These are phyloP conservation scores for Suillus clintonianus DNA, from an alignment of 768 basidiomycete species.

Conservation along the genomic window DNA sequence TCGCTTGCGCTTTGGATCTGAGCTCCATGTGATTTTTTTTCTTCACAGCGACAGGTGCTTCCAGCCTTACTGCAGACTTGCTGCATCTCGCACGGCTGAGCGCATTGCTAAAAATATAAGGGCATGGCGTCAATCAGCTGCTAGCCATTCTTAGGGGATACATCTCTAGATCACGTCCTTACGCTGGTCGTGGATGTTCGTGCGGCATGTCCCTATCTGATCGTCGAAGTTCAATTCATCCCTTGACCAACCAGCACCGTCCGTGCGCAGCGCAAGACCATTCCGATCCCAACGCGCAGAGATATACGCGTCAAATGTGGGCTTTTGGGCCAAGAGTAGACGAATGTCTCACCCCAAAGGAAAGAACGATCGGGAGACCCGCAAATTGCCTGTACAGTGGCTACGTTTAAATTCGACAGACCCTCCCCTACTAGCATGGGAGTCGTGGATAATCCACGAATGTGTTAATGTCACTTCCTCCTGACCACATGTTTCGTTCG, in stretches of 20 bases:
- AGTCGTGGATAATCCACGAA: background rate
- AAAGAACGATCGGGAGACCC: background rate
- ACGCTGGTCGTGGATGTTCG: too few relatives aligned
- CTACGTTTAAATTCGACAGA: background rate
- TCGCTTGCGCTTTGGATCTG: background rate
- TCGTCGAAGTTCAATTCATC: too few relatives aligned
- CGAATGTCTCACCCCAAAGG: background rate
- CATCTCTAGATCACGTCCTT: background rate
- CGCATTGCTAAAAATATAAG: background rate
- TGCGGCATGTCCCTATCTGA: too few relatives aligned
- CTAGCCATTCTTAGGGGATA: background rate
- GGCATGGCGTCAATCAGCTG: background rate
- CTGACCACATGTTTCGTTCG: background rate
- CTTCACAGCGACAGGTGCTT: background rate
- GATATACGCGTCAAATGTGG: too few relatives aligned
- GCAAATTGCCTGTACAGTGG: background rate
- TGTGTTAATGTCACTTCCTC: background rate
- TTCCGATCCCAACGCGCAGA: background rate
- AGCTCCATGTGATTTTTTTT: background rate
- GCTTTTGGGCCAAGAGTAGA: background rate
- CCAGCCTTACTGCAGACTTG: background rate
- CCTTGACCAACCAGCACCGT: background rate
- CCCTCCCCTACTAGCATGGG: background rate
- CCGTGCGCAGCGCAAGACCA: background rate
- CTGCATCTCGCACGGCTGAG: background rate